phyloP scores from a whole-genome alignment of 1,284 basidiomycete genomes.

The Paramarasmius palmivorus region DNA sequence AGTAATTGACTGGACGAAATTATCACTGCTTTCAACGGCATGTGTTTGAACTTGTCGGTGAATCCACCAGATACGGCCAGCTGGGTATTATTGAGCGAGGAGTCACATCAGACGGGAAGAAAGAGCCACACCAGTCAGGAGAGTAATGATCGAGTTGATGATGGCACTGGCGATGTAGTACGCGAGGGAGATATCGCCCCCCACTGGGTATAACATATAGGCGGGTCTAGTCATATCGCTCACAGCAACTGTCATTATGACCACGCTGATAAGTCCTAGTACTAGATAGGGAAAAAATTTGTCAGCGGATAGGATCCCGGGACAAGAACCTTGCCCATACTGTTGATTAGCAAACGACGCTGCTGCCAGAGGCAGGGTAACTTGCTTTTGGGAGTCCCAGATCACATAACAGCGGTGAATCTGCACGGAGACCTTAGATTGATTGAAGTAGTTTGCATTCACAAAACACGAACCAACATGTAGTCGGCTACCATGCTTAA shows the following conservation, averaged over 20 bases:
- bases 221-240: too few relatives aligned
- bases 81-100: not conserved
- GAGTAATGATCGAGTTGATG: not conserved
- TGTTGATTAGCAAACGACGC: not conserved
- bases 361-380: not conserved
- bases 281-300: too few relatives aligned
- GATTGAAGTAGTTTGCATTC: not conserved
- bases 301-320: too few relatives aligned
- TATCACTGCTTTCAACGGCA: not conserved
- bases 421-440: not conserved
- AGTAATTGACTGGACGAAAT: not conserved
- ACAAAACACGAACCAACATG: not conserved
- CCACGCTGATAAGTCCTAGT: too few relatives aligned
- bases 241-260: too few relatives aligned
- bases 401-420: slow-evolving; percentile 3
- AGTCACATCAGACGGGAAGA: not conserved
- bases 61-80: slow-evolving; percentile 5
- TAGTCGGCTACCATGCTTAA: slow-evolving; percentile 1
- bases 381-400: not conserved
- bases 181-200: not conserved
- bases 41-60: not conserved
- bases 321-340: not conserved
- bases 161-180: not conserved
- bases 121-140: not conserved
- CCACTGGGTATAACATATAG: too few relatives aligned